Evolutionary conservation across 257 asterid genomes (phyloP).

Genomic region (Solanum dulcamara): DNA sequence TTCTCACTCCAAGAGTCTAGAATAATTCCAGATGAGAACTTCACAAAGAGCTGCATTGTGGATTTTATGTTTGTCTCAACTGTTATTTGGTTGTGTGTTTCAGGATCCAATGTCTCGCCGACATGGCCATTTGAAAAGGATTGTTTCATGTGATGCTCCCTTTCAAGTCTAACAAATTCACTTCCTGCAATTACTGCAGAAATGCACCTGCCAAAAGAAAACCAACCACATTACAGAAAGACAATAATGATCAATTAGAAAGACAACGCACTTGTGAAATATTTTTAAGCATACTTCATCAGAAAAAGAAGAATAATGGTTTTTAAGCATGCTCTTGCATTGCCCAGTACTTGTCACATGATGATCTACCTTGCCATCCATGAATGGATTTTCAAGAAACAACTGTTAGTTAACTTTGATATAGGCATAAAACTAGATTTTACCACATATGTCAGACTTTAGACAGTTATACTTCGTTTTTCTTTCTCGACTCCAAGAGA

Average conservation of each 20-base stretch:
- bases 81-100: conserved; percentile 39
- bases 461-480: background rate
- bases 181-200: conserved; percentile 86
- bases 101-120: conserved; percentile 49
- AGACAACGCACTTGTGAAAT: background rate
- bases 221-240: background rate
- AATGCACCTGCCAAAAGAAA: conserved; percentile 58
- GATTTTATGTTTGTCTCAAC: conserved; percentile 75
- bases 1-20: conserved; percentile 79
- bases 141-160: conserved; percentile 66
- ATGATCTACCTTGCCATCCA: background rate
- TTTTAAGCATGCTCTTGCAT: background rate
- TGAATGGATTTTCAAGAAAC: background rate
- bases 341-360: background rate
- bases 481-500: background rate
- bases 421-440: background rate
- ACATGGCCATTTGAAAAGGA: conserved; percentile 72
- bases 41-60: conserved; percentile 78
- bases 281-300: background rate
- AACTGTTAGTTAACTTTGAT: background rate
- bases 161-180: conserved; percentile 78
- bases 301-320: background rate
- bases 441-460: background rate
- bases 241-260: background rate
- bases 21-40: conserved; percentile 79